A percentile compares a stretch with the other conserved stretches of the same genome.
phyloP scores from a whole-genome alignment of 2,329 filamentous ascomycete species.

The Apiospora phragmitis region DNA sequence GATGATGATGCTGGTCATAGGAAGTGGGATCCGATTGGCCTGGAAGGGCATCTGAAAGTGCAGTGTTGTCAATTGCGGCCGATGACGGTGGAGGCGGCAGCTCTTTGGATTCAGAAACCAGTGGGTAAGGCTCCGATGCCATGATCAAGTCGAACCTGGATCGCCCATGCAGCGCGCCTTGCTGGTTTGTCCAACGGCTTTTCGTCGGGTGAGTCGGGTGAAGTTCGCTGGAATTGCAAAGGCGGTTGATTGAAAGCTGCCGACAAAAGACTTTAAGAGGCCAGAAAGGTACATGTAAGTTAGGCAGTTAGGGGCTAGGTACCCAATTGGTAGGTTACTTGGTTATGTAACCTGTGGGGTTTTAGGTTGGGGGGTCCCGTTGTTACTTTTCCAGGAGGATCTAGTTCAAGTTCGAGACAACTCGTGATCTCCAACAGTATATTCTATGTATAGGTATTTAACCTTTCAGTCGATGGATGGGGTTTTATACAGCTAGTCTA shows the following conservation, averaged over 20 bases:
- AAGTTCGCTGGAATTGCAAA: conserved; percentile 10
- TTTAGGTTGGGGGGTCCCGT: neutral
- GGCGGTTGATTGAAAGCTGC: conserved; percentile 6
- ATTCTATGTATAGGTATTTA: neutral
- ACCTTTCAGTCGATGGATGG: neutral
- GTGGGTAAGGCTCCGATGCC: conserved; percentile 11
- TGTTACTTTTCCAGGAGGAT: neutral
- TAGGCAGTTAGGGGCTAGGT: neutral
- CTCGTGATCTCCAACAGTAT: neutral
- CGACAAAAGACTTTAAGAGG: neutral
- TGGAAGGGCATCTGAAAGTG: neutral
- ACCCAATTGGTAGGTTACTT: neutral
- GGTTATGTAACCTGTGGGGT: neutral
- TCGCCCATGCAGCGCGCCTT: neutral
- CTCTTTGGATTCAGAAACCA: conserved; percentile 10
- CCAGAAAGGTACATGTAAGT: neutral
- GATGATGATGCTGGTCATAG: neutral
- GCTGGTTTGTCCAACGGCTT: conserved; percentile 9
- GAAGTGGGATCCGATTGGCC: neutral
- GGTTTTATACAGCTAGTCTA: too few species aligned
- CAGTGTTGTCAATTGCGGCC: neutral
- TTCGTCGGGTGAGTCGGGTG: conserved; percentile 12
- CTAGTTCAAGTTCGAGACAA: neutral
- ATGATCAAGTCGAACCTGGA: neutral
- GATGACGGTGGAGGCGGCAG: conserved; percentile 8